Evolutionary conservation across 2,329 filamentous ascomycete genomes (phyloP).

Genomic region (Dothistroma septosporum): DNA sequence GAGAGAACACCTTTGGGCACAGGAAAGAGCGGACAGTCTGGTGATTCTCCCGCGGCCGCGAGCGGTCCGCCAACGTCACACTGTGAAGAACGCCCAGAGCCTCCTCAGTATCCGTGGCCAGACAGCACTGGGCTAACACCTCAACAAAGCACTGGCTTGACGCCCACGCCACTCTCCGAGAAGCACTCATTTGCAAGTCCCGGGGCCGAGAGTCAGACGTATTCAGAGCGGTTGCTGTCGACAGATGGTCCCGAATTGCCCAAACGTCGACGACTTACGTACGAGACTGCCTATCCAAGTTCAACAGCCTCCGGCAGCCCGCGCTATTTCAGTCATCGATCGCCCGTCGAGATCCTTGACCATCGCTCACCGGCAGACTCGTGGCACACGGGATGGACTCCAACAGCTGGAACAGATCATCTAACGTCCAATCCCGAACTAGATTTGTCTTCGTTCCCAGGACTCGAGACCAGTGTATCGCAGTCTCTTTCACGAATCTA

Average conservation of each 20-base stretch:
- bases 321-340: conserved; percentile 2
- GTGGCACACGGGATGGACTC: conserved; percentile 26
- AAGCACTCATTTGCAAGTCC: neutral
- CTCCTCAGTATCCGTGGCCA: conserved; percentile 9
- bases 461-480: conserved; percentile 22
- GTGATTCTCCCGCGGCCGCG: neutral
- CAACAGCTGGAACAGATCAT: conserved; percentile 11
- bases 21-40: neutral
- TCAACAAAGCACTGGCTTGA: neutral
- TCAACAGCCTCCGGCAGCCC: conserved; percentile 13
- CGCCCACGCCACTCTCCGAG: conserved; percentile 1
- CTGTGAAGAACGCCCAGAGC: conserved; percentile 3
- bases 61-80: neutral
- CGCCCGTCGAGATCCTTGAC: neutral
- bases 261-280: conserved; percentile 20
- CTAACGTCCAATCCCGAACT: conserved; percentile 10
- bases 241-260: conserved; percentile 1
- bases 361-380: conserved; percentile 17
- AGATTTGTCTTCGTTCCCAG: conserved; percentile 12
- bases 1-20: neutral
- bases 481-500: conserved; percentile 28
- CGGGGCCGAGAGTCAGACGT: conserved; percentile 6
- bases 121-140: neutral
- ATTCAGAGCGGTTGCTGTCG: conserved; percentile 2
- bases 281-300: conserved; percentile 18